These are phyloP conservation scores for Glycine latifolia DNA, from an alignment of 306 rosid species.

Conservation along the genomic window DNA sequence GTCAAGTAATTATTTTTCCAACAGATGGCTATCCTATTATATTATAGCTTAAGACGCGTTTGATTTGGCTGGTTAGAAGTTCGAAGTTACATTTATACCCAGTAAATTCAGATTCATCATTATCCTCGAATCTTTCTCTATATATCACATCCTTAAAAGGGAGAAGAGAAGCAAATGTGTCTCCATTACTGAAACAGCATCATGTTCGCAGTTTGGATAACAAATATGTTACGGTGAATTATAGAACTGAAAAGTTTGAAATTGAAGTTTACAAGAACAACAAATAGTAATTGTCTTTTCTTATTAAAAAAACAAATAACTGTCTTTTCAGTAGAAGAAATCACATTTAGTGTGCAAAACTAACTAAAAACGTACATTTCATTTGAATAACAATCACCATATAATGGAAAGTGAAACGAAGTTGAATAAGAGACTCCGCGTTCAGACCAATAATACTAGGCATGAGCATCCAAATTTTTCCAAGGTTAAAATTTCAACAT, in stretches of 20 bases:
- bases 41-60: neutral
- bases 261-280: neutral
- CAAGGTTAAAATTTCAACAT: no score
- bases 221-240: neutral
- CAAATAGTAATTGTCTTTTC: no score
- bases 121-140: no score
- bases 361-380: neutral
- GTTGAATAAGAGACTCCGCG: no score
- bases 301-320: neutral
- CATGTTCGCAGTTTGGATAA: neutral
- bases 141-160: neutral
- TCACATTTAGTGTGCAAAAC: neutral
- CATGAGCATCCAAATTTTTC: no score
- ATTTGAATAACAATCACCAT: neutral
- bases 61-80: neutral
- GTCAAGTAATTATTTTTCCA: neutral
- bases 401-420: no score
- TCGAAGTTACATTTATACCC: neutral
- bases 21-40: neutral
- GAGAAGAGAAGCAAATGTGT: neutral
- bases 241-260: neutral
- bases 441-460: no score
- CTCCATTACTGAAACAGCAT: neutral
- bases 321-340: neutral
- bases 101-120: neutral